A percentile compares a stretch with the other conserved stretches of the same genome.
Conservation (phyloP, 306 rosid genomes). For the Vigna angularis region DNA sequence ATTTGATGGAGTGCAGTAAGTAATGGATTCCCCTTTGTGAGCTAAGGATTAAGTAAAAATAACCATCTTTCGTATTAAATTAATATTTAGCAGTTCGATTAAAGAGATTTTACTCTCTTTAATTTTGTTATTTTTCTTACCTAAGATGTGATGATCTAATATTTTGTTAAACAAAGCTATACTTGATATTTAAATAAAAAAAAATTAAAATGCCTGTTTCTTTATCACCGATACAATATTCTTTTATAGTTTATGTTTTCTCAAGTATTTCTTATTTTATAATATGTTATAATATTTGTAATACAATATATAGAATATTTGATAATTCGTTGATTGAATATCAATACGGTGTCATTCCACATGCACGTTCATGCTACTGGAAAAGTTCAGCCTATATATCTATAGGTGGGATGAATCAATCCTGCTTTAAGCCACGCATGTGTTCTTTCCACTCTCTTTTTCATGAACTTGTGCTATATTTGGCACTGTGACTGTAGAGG, state of each 20-base stretch:
- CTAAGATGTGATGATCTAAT: too few relatives aligned
- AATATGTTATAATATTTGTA: not conserved
- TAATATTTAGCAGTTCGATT: not conserved
- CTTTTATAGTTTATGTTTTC: too few relatives aligned
- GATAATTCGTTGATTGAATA: conserved; percentile 4
- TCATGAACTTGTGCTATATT: not conserved
- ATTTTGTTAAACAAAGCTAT: too few relatives aligned
- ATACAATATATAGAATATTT: not conserved
- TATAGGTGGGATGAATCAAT: not conserved
- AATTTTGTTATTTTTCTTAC: not conserved
- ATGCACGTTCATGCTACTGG: not conserved
- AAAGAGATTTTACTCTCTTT: not conserved
- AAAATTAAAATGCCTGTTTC: too few relatives aligned
- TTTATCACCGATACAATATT: too few relatives aligned
- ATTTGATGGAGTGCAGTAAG: too few relatives aligned
- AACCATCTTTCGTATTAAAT: not conserved
- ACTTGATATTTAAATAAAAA: too few relatives aligned
- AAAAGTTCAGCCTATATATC: not conserved
- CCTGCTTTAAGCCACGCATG: not conserved
- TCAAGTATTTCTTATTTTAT: too few relatives aligned
- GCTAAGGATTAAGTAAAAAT: not conserved
- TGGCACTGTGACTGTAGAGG: too few relatives aligned
- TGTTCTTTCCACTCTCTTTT: not conserved
- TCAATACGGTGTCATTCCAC: not conserved
- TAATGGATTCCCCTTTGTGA: not conserved